Evolutionary conservation across 306 rosid species (phyloP), one percentile per base, ranked within the genome.

Genomic region (Carpinus fangiana): DNA sequence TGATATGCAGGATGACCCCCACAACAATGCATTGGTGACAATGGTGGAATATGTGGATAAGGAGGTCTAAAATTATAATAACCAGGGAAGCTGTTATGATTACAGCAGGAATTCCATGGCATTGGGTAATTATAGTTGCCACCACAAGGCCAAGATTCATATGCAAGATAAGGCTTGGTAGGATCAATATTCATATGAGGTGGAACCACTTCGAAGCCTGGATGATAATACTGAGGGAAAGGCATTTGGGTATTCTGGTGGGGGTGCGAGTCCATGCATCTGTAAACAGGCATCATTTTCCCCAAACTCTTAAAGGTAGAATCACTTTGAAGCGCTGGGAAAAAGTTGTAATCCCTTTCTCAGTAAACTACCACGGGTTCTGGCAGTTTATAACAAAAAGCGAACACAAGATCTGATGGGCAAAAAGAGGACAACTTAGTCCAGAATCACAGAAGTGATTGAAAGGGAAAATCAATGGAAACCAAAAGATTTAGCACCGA

Each of bases 201-300:
- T 14, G 88, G 84, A 53, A 81, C 3, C 10, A 70, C 47, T 18
- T 83, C 88, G 47, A 61, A 47, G 12, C 65, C 47, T 18, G 87
- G 82, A n/a, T 61, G 75, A 59, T 73, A 82, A 62, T 57, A 80
- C 26, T 79, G 82, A 65, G 80, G 45, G 12, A 60, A 74, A 18
- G 88, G 80, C 20, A 70, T 80, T 51, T 79, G 92, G 79, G 65
- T 79, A 48, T 67, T 89, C 6, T 84, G 85, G 75, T 82, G 80
- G 0, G 98, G 92, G 72, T 78, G 73, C 17, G 97, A 86, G 57
- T 92, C 94, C 85, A 82, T 75, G 75, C 51, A 76, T 62, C 87
- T 34, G 75, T 79, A 84, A 28, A 66, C 60, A 46, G 96, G 96
- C 72, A 90, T 80, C 92, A 92, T 90, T 41, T 14, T 60, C 74